Base-by-base conservation (phyloP, 1,284 basidiomycete genomes). In the Pseudozyma pruni region DNA sequence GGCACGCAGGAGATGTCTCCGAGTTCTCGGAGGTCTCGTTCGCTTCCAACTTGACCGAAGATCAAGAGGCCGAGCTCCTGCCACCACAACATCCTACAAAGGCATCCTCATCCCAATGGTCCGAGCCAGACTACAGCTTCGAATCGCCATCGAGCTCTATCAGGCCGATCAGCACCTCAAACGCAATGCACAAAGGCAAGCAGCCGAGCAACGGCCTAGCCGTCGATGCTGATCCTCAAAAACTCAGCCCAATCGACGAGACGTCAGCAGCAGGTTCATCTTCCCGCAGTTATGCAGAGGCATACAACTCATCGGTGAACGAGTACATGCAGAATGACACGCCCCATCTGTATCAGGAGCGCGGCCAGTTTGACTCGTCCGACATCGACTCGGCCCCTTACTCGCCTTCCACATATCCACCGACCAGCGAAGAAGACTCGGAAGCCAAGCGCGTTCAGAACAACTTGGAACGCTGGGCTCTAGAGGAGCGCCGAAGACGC, bases 391-490 rank as follows among this genome's bases (percentile, higher is more conserved):
- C 56, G 16, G 44, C 25, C 0, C 48, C 49, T 3, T 64, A 64
- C 45, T 61, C 67, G 3, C 55, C 67, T 3, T 44, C 46, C 1
- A 70, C 67, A 2, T 74, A 74, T 38, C 71, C 71, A 14, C 71
- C 71, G n/a, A 74, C 55, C 22, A 70, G 58, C 29, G 73, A 73
- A 33, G 74, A 73, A 32, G 66, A 61, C 25, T 53, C 60, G 20
- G 74, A 75, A 39, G 74, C 74, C 14, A 69, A 67, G 40, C 61
- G 69, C 14, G 70, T 75, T 11, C 66, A 75, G 40, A 55, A 68
- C 35, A 76, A 76, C 22, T 41, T 76, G 14, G 75, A 75, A 33
- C 64, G 75, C 4, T 76, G 75, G 75, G 75, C 72, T 7, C 63
- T 69, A 4, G 72, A 74, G 37, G 75, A 76, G 42, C 52, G 64